Base-by-base conservation (phyloP, 306 rosid species). In the Cicer arietinum region DNA sequence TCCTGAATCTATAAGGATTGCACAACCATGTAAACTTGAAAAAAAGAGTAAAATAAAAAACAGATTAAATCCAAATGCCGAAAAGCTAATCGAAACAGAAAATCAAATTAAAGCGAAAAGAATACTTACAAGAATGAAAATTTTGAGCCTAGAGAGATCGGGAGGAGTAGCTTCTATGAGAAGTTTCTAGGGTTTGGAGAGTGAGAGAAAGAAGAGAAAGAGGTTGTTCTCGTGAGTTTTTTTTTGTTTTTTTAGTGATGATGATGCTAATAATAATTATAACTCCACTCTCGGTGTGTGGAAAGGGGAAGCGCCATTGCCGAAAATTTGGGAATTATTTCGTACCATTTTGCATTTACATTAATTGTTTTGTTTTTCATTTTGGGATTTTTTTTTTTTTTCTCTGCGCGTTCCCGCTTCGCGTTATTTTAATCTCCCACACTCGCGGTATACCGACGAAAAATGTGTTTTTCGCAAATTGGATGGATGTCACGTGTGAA, bases 1-100 rank as follows among this genome's bases (percentile, higher is more conserved):
- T 56, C 80, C 54, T 66, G 73, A 83, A 77, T 64, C 22, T 85
- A 82, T n/a, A 54, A 59, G 18, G 94, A 81, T 12, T 80, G 82
- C 51, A 14, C 87, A 17, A 86, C 89, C 91, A 89, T 88, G 35
- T 3, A 16, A 39, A 47, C 37, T 80, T 74, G 22, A 62, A 42
- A 48, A 7, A 8, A 42, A 53, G 1, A 14, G 56, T 0, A 18
- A 10, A 12, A 12, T 44, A 71, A 20, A 1, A 67, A 9, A 51
- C 48, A 7, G 10, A 4, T 1, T 14, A 63, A 40, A n/a, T 6
- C 4, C 5, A 14, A 25, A 54, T 10, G 17, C 50, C 1, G 1
- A 25, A 54, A 18, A 11, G 18, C 10, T 2, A 46, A 58, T 16
- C 9, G 0, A 60, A 65, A 10, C 8, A 3, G 17, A 18, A 13